Evolutionary conservation across 2,329 filamentous ascomycete species (phyloP), one percentile per base, ranked within the genome.

Genomic region (Clonostachys rosea): DNA sequence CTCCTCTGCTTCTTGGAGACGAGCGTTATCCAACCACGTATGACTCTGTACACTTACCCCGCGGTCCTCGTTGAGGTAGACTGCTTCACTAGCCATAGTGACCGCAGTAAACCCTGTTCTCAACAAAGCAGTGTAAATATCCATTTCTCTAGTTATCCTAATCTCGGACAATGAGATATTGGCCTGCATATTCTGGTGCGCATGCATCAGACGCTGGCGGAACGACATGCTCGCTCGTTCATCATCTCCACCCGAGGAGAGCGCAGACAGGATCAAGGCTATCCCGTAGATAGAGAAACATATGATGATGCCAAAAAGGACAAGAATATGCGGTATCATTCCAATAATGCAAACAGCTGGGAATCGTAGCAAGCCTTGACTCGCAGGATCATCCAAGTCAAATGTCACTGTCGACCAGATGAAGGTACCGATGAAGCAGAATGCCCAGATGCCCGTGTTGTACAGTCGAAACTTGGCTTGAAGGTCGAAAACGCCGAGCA

Each of bases 271-370:
- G 1, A 85, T 49, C 30, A 97, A 71, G 4, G 92, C 91, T 18
- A 94, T 57, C 1, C 70, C 69, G 61, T 97, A 97, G 43, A 99
- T 95, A 8, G 74, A 59, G 4, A 81, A 74, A 61, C 94, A 97
- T 14, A 86, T 70, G 6, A 81, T 49, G 42, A 96, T 96, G 1
- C 92, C 94, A 8, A 79, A 58, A 2, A 97, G 68, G 12, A 97
- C 89, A 20, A 96, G 72, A n/a, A 97, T 76, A 64, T 97, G 92
- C 2, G 94, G 94, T 35, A 97, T 87, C 62, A 97, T 96, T 1
- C 92, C 90, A 33, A 97, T 87, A 49, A 97, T 91, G 59, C 89
- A 96, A 39, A 97, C 91, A 0, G 91, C 96, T 5, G 94, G 94
- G 54, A 95, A 96, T 50, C 89, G 81, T 40, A 96, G 74, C 11